phyloP scores from a whole-genome alignment of 257 asterid genomes.

The Nicotiana otophora region DNA sequence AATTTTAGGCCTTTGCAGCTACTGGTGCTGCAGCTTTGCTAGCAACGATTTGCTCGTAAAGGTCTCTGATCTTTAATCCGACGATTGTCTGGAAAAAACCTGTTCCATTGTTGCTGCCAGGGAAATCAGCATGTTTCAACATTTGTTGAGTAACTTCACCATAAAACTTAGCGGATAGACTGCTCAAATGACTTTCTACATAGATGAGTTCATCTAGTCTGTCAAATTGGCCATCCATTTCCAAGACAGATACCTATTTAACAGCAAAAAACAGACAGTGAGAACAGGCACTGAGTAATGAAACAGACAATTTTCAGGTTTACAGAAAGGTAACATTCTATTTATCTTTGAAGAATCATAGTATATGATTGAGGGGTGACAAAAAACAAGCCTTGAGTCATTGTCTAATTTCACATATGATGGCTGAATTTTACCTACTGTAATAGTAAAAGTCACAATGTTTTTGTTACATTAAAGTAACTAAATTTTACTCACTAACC shows the following conservation, averaged over 20 bases:
- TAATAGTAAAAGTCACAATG: too few relatives aligned
- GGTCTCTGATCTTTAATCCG: constrained; percentile 88
- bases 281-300: not conserved
- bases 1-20: constrained; percentile 67
- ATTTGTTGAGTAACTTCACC: constrained; percentile 97
- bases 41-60: constrained; percentile 75
- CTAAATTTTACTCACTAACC: too few relatives aligned
- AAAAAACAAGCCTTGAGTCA: not conserved
- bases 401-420: not conserved
- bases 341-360: not conserved
- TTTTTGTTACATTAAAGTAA: too few relatives aligned
- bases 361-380: not conserved
- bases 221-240: constrained; percentile 98
- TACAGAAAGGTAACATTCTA: not conserved
- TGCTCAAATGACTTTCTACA: constrained; percentile 93
- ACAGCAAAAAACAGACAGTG: not conserved
- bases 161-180: constrained; percentile 80
- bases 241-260: constrained; percentile 76
- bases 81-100: constrained; percentile 93
- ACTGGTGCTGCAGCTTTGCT: constrained; percentile 43
- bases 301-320: not conserved
- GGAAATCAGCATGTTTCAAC: constrained; percentile 91
- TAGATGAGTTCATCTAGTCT: constrained; percentile 89
- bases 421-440: too few relatives aligned
- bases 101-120: constrained; percentile 96